A percentile compares a stretch with the other conserved stretches of the same genome.
phyloP scores from a whole-genome alignment of 768 basidiomycete species.

The Russula sp. region DNA sequence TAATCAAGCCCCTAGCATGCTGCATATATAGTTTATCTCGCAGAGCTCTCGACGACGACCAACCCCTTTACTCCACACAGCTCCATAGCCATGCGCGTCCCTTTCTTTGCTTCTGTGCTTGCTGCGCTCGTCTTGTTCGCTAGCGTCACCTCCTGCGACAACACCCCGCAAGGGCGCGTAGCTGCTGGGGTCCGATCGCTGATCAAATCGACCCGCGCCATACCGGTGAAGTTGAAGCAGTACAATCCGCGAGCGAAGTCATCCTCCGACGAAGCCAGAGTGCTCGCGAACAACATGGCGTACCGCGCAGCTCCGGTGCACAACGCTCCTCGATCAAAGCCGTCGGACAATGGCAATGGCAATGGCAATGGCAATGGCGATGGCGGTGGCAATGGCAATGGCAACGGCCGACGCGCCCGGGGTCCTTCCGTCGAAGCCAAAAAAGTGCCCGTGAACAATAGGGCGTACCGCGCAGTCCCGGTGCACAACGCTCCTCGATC shows the following conservation, averaged over 20 bases:
- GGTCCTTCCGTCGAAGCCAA: too few species aligned
- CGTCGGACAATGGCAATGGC: too few species aligned
- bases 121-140: conserved; percentile 3
- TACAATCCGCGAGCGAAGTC: not conserved
- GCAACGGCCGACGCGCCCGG: too few species aligned
- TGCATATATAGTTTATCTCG: not conserved
- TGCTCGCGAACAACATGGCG: too few species aligned
- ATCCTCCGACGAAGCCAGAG: not conserved
- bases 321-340: too few species aligned
- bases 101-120: not conserved
- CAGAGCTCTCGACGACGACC: not conserved
- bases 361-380: too few species aligned
- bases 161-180: not conserved
- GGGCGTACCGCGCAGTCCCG: too few species aligned
- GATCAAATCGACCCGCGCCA: not conserved
- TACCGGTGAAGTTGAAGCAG: not conserved
- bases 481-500: too few species aligned
- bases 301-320: too few species aligned
- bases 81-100: not conserved
- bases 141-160: not conserved
- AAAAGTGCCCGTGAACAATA: too few species aligned
- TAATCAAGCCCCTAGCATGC: too few species aligned
- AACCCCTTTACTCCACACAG: not conserved
- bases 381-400: too few species aligned
- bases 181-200: not conserved